Conservation (phyloP, 352 stramenopile species). For the Phytophthora pistaciae region DNA sequence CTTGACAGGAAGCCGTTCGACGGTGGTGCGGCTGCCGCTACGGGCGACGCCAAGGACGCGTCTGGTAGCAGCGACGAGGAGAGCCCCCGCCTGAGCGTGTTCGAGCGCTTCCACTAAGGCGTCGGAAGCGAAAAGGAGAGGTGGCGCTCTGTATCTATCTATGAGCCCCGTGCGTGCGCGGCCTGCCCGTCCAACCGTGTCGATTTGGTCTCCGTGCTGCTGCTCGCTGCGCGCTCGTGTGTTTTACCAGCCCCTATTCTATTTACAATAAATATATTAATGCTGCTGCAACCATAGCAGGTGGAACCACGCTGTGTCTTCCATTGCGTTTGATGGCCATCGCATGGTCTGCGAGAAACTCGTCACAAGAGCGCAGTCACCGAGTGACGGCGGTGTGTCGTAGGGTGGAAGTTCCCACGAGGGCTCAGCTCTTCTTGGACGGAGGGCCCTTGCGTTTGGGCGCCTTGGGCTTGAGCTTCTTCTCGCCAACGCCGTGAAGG, state of each 20-base stretch:
- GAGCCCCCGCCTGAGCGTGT: conserved; percentile 83
- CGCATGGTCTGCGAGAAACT: too few relatives aligned
- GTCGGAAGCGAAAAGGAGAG: conserved; percentile 54
- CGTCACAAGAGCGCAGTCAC: too few relatives aligned
- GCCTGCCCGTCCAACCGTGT: conserved; percentile 32
- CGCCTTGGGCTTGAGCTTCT: conserved; percentile 64
- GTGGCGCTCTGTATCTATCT: conserved; percentile 61
- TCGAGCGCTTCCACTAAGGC: conserved; percentile 85
- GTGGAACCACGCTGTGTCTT: conserved; percentile 13
- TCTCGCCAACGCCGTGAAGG: conserved; percentile 72
- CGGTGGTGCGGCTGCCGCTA: conserved; percentile 18
- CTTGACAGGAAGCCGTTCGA: conserved; percentile 67
- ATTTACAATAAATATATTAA: conserved; percentile 86
- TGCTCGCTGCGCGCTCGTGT: conserved; percentile 43
- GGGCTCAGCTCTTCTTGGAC: conserved; percentile 44
- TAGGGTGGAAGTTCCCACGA: background rate
- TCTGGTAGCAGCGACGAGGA: conserved; percentile 61
- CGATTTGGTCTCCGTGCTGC: conserved; percentile 43
- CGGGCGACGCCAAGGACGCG: conserved; percentile 30
- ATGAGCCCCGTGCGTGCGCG: conserved; percentile 45
- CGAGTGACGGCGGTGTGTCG: too few relatives aligned
- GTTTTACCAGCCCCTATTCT: conserved; percentile 80
- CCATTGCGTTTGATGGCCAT: background rate
- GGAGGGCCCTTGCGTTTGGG: conserved; percentile 79
- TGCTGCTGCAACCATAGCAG: conserved; percentile 33